Conservation (phyloP, 805 yeast genomes). For the Barnettozyma sucrosica region DNA sequence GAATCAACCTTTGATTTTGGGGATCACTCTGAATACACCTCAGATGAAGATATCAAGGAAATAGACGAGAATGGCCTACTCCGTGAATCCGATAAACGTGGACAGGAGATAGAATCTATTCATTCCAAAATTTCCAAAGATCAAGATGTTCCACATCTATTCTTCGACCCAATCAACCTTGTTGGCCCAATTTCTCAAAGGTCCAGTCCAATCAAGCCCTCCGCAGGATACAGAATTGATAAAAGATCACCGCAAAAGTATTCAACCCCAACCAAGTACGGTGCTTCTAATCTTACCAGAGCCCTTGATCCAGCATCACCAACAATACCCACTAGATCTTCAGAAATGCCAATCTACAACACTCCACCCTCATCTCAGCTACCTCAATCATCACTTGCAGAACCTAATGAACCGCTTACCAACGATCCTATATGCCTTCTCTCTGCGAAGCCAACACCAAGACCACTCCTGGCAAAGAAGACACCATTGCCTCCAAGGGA, state of each 20-base stretch:
- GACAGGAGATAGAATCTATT: neutral
- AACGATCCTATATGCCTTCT: slow-evolving; percentile 1
- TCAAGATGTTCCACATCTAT: neutral
- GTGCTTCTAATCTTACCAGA: neutral
- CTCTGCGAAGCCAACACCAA: slow-evolving; percentile 2
- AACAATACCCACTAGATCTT: neutral
- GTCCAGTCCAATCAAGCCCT: neutral
- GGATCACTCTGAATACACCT: neutral
- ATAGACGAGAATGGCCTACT: neutral
- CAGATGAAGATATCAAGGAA: neutral
- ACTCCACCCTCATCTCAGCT: neutral
- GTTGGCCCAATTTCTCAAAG: neutral
- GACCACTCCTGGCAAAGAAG: neutral
- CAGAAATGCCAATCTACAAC: neutral
- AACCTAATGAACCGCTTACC: neutral
- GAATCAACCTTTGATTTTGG: neutral
- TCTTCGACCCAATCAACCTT: neutral
- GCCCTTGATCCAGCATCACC: neutral
- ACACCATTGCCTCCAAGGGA: slow-evolving; percentile 1
- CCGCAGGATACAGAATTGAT: neutral
- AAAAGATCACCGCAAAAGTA: neutral
- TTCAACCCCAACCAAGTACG: neutral
- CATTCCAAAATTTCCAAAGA: neutral
- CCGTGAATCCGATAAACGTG: neutral
- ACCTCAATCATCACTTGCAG: neutral